These are phyloP conservation scores for Phialophora expanda DNA, from an alignment of 2,329 filamentous ascomycete genomes.

Conservation along the genomic window DNA sequence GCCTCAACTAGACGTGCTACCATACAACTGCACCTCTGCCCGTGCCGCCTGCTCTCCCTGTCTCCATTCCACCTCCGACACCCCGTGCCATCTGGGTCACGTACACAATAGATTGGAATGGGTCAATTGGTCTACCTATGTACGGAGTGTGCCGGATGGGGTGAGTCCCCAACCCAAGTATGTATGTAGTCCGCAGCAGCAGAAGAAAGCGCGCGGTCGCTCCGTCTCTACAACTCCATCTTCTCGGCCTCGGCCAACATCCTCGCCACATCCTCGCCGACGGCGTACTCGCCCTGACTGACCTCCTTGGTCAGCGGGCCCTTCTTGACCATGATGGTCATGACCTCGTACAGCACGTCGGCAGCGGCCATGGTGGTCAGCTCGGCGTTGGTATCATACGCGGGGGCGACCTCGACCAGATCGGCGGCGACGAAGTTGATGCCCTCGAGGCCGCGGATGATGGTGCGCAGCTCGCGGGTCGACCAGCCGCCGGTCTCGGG, in stretches of 20 bases:
- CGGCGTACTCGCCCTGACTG: constrained; percentile 15
- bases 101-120: too few species aligned
- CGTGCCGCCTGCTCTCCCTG: too few species aligned
- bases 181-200: neutral
- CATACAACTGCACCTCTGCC: too few species aligned
- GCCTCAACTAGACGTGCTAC: too few species aligned
- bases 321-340: constrained; percentile 82
- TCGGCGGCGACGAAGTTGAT: constrained; percentile 65
- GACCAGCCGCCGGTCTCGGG: constrained; percentile 67
- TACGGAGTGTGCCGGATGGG: too few species aligned
- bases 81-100: too few species aligned
- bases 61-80: too few species aligned
- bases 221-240: constrained; percentile 1
- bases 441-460: constrained; percentile 64
- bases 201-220: neutral
- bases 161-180: neutral
- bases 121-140: too few species aligned
- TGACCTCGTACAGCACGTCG: constrained; percentile 75
- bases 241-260: constrained; percentile 11
- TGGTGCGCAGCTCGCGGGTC: constrained; percentile 63
- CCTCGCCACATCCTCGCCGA: constrained; percentile 1
- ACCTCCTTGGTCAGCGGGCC: constrained; percentile 63
- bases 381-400: constrained; percentile 67
- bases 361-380: constrained; percentile 58
- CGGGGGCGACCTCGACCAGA: constrained; percentile 66